Base-by-base conservation (phyloP, 23 red algal species). In the Gracilaria domingensis region DNA sequence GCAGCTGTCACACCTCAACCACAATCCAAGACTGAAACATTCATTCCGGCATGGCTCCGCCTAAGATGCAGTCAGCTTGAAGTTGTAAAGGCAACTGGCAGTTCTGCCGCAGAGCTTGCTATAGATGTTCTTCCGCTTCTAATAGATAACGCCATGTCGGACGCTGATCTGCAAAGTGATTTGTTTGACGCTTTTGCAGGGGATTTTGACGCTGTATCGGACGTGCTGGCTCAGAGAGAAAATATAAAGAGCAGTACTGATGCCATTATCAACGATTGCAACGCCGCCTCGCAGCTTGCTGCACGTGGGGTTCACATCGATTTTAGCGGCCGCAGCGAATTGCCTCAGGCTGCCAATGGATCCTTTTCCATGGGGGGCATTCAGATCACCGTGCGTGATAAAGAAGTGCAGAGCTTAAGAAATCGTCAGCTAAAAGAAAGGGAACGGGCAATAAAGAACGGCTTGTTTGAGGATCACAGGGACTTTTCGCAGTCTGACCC, bases 181-280 rank as follows among this genome's bases (percentile, higher is more conserved):
- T 44, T 94, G 60, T 94, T 94, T 81, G 92, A 94, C 48, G 75
- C 84, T 18, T 94, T 94, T 57, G 64, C 44, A 34, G 92, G 92
- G 4, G 92, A 94, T 35, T 94, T 94, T 81, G 92, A 94, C 42
- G 92, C 92, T 21, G 92, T 94, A 18, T 40, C 55, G n/a, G 83
- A 87, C 4, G 83, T 94, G 18, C 51, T 94, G n/a, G 77, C 53
- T 25, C 65, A 76, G 36, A 48, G 92, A 3, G 26, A 56, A 17
- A 61, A 78, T 0, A 66, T 94, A 28, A 49, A 80, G 33, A 42
- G 25, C 13, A 70, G 72, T 39, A 44, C 59, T 75, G 79, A 92
- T n/a, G 29, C 77, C 9, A 65, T 92, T 6, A 75, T 92, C n/a
- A 49, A 58, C 20, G 89, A 92, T 13, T 92, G 89, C 44, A 48